phyloP scores from a whole-genome alignment of 2,329 filamentous ascomycete species.

The Trichoderma breve region DNA sequence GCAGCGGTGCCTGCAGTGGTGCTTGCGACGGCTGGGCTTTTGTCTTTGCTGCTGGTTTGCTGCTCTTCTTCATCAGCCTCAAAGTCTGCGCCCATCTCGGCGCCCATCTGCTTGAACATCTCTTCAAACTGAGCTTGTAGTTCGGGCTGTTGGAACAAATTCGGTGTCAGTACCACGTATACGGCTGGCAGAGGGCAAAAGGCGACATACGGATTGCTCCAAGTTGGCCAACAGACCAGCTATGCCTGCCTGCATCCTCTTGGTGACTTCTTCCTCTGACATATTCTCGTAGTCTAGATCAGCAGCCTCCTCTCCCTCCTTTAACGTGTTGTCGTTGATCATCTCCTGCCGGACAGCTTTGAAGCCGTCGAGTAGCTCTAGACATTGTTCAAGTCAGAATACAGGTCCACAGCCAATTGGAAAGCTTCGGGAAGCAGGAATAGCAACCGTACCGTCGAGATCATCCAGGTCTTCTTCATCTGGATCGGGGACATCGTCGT shows the following conservation, averaged over 20 bases:
- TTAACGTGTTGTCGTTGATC: constrained; percentile 9
- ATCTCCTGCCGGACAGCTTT: constrained; percentile 13
- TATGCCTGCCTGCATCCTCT: constrained; percentile 88
- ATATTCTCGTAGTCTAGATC: constrained; percentile 51
- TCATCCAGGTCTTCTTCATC: constrained; percentile 93
- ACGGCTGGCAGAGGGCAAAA: background rate
- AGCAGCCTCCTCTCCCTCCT: constrained; percentile 46
- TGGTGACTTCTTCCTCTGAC: constrained; percentile 76
- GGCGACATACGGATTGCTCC: constrained; percentile 52
- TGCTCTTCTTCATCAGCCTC: constrained; percentile 22
- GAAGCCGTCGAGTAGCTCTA: constrained; percentile 93
- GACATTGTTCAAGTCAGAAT: background rate
- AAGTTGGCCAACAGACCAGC: constrained; percentile 73
- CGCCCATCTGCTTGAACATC: constrained; percentile 70
- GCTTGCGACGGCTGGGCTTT: background rate
- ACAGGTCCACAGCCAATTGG: background rate
- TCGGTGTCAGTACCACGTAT: background rate
- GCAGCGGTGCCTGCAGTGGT: constrained; percentile 19
- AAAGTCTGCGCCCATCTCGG: constrained; percentile 57
- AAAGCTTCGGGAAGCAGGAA: constrained; percentile 13
- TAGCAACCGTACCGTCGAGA: constrained; percentile 66
- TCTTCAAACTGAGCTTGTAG: constrained; percentile 77
- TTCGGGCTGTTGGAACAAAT: constrained; percentile 49
- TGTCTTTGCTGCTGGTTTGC: background rate
- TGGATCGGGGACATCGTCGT: constrained; percentile 73